A percentile compares a stretch with the other conserved stretches of the same genome.
Evolutionary conservation across 305 asterid genomes (phyloP).

Genomic region (Fraxinus greggii): DNA sequence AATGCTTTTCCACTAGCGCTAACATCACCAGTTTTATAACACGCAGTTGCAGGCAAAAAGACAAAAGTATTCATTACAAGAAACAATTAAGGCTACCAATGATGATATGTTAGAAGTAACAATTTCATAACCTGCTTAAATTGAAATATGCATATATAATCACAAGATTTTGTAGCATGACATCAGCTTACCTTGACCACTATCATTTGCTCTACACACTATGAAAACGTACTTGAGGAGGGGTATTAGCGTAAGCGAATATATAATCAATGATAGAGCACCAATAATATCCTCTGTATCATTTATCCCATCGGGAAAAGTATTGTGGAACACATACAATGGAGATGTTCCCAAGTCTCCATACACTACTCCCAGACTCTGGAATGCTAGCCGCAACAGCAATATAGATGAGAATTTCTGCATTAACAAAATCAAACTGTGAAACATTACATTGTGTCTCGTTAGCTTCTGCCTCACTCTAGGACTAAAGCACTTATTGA

Average conservation of each 20-base stretch:
- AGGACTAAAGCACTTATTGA: constrained; percentile 5
- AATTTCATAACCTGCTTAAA: not conserved
- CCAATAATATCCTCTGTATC: constrained; percentile 86
- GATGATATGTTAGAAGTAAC: not conserved
- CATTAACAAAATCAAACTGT: constrained; percentile 20
- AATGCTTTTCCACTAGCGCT: not conserved
- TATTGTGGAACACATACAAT: constrained; percentile 87
- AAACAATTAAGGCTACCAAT: not conserved
- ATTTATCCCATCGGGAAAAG: constrained; percentile 75
- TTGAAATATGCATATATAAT: not conserved
- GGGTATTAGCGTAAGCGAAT: constrained; percentile 87
- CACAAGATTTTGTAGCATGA: not conserved
- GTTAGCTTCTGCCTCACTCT: constrained; percentile 7
- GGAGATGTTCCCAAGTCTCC: constrained; percentile 99
- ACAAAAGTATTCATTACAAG: not conserved
- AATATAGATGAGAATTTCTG: constrained; percentile 78
- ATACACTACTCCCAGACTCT: constrained; percentile 94
- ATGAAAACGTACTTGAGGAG: constrained; percentile 95
- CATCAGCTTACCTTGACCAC: constrained; percentile 76
- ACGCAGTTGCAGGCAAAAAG: not conserved
- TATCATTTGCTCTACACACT: constrained; percentile 95
- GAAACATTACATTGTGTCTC: not conserved
- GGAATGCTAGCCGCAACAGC: constrained; percentile 93
- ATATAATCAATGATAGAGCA: constrained; percentile 88
- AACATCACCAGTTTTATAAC: not conserved